Percentiles rank a stretch among this genome's conserved stretches.
Evolutionary conservation across 495 filamentous ascomycete species (phyloP).

Genomic region (Alectoria sarmentosa): DNA sequence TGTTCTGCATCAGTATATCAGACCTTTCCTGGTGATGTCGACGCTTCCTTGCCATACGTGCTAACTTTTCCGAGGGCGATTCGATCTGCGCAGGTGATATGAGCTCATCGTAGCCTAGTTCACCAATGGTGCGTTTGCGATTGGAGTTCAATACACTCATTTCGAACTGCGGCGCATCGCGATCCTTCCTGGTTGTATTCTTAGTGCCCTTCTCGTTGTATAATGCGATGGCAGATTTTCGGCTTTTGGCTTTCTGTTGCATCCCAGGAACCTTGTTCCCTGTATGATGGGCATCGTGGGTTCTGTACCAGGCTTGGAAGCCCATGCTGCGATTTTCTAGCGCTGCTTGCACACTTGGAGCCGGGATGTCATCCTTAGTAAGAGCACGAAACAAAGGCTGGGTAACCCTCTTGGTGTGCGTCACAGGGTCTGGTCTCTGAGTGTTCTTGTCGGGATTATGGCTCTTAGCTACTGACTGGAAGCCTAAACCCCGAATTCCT

Average conservation of each 20-base stretch:
- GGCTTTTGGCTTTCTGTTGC: background rate
- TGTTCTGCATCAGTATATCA: background rate
- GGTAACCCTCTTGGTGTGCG: background rate
- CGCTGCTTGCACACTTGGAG: background rate
- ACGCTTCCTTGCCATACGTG: background rate
- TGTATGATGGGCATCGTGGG: background rate
- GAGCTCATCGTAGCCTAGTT: background rate
- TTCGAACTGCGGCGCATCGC: background rate
- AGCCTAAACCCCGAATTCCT: background rate
- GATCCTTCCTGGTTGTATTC: background rate
- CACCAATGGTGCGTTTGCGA: background rate
- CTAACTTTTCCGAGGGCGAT: background rate
- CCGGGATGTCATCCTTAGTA: background rate
- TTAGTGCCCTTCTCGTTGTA: background rate
- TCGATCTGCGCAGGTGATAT: conserved; percentile 1
- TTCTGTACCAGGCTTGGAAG: background rate
- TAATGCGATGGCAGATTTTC: background rate
- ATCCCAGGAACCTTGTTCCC: background rate
- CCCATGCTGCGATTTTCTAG: background rate
- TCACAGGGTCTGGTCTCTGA: background rate
- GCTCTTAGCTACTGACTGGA: background rate
- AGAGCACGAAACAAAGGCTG: background rate
- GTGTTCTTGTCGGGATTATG: background rate
- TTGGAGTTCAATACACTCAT: background rate
- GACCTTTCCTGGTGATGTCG: background rate